Conservation (phyloP, 2,329 filamentous ascomycete genomes). For the Massarina eburnea region DNA sequence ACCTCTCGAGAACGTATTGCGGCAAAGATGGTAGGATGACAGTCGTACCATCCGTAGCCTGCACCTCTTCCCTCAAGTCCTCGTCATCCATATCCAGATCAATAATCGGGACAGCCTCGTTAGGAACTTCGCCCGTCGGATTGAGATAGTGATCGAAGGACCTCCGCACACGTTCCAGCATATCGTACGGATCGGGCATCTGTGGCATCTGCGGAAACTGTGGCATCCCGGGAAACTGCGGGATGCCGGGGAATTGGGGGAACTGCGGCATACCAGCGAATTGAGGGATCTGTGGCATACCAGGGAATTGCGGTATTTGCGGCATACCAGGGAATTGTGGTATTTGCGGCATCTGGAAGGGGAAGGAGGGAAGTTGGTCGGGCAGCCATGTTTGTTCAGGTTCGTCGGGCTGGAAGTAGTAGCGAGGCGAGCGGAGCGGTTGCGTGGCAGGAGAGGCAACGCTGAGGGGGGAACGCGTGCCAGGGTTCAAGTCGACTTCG, state of each 20-base stretch:
- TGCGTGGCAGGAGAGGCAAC: constrained; percentile 36
- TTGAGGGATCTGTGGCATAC: constrained; percentile 31
- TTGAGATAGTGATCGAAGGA: constrained; percentile 51
- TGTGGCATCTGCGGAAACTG: constrained; percentile 36
- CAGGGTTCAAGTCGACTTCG: constrained; percentile 24
- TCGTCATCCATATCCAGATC: constrained; percentile 39
- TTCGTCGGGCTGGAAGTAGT: constrained; percentile 42
- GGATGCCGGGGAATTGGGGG: constrained; percentile 35
- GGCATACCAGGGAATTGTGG: constrained; percentile 34
- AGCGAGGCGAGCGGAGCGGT: constrained; percentile 37
- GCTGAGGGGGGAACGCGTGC: constrained; percentile 31
- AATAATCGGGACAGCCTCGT: constrained; percentile 38
- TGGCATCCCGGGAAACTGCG: constrained; percentile 32
- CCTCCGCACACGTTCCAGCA: constrained; percentile 38
- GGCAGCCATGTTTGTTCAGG: constrained; percentile 42
- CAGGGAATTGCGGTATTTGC: constrained; percentile 29
- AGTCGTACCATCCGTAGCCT: constrained; percentile 39
- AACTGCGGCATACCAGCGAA: constrained; percentile 24
- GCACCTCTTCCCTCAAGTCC: constrained; percentile 27
- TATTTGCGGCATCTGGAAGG: constrained; percentile 41
- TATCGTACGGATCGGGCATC: constrained; percentile 38
- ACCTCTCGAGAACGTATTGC: constrained; percentile 50
- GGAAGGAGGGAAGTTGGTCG: constrained; percentile 38
- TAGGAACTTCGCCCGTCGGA: constrained; percentile 35
- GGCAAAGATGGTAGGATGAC: constrained; percentile 44